Conservation (phyloP, 169 alveolate genomes). For the Cryptosporidium viatorum region DNA sequence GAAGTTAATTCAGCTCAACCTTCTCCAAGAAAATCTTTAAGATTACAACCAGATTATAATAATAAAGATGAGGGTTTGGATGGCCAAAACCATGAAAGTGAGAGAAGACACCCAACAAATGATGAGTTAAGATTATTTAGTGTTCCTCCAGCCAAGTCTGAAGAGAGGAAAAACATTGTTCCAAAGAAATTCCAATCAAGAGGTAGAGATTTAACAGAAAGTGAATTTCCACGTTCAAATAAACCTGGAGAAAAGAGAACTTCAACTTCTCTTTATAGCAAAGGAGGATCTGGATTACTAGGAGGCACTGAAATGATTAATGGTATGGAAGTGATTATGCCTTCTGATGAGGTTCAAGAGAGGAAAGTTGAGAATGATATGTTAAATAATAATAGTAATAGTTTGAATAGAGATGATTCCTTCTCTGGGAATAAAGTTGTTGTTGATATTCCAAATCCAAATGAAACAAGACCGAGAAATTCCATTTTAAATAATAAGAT, state of each 20-base stretch:
- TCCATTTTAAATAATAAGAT: slow-evolving; percentile 19
- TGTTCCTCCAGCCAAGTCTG: slow-evolving; percentile 48
- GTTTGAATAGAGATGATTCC: background rate
- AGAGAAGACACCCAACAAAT: slow-evolving; percentile 46
- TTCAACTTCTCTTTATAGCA: slow-evolving; percentile 34
- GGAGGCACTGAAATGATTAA: background rate
- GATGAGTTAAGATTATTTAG: slow-evolving; percentile 69
- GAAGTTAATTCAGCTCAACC: slow-evolving; percentile 68
- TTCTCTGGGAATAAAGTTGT: background rate
- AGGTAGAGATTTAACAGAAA: slow-evolving; percentile 42
- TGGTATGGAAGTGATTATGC: slow-evolving; percentile 43
- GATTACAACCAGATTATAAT: slow-evolving; percentile 50
- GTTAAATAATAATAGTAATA: background rate
- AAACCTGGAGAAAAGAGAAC: slow-evolving; percentile 58
- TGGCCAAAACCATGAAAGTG: background rate
- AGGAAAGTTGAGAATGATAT: background rate
- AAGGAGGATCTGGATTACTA: background rate
- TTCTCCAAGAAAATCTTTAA: slow-evolving; percentile 67
- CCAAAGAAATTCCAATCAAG: slow-evolving; percentile 33
- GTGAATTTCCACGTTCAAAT: slow-evolving; percentile 30
- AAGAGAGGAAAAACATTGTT: slow-evolving; percentile 15
- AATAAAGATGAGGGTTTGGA: background rate
- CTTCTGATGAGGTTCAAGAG: slow-evolving; percentile 24
- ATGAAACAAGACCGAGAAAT: slow-evolving; percentile 39
- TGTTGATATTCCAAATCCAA: slow-evolving; percentile 19